A percentile compares a stretch with the other conserved stretches of the same genome.
Conservation (phyloP, 495 filamentous ascomycete species). For the Penicillium bialowiezense region DNA sequence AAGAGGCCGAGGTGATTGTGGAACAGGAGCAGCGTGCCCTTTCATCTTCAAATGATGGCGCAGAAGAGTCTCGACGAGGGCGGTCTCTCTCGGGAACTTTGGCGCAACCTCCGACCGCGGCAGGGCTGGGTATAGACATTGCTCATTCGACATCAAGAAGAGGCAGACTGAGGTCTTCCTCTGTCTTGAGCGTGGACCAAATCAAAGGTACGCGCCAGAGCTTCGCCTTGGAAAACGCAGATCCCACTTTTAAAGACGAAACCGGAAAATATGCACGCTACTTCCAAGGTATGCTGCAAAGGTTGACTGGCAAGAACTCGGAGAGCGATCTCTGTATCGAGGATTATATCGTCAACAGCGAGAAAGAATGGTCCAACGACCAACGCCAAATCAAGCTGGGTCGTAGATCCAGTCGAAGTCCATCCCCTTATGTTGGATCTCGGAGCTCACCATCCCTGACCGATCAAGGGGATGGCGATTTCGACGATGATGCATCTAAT, state of each 20-base stretch:
- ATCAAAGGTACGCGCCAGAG: not conserved
- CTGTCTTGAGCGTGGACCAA: not conserved
- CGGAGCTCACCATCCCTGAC: slow-evolving; percentile 29
- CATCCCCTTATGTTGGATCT: slow-evolving; percentile 35
- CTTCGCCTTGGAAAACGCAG: not conserved
- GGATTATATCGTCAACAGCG: slow-evolving; percentile 60
- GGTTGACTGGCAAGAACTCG: slow-evolving; percentile 56
- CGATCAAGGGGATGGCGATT: slow-evolving; percentile 18
- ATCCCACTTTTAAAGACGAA: slow-evolving; percentile 64
- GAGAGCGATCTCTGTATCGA: slow-evolving; percentile 62
- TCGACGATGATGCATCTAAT: slow-evolving; percentile 50
- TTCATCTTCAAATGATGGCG: not conserved
- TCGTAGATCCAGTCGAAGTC: slow-evolving; percentile 39
- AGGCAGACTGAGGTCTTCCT: not conserved
- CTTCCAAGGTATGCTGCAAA: slow-evolving; percentile 58
- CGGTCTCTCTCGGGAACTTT: not conserved
- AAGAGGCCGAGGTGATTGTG: not conserved
- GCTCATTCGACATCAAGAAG: not conserved
- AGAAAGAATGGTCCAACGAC: slow-evolving; percentile 65
- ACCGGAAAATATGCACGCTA: slow-evolving; percentile 57
- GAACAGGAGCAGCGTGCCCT: not conserved
- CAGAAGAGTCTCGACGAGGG: not conserved
- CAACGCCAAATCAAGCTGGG: slow-evolving; percentile 56
- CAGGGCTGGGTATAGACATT: not conserved
- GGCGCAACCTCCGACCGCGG: not conserved